Percentiles rank a stretch among this genome's conserved stretches.
phyloP scores from a whole-genome alignment of 2,329 filamentous ascomycete species.

The Leptoxyphium fumago region DNA sequence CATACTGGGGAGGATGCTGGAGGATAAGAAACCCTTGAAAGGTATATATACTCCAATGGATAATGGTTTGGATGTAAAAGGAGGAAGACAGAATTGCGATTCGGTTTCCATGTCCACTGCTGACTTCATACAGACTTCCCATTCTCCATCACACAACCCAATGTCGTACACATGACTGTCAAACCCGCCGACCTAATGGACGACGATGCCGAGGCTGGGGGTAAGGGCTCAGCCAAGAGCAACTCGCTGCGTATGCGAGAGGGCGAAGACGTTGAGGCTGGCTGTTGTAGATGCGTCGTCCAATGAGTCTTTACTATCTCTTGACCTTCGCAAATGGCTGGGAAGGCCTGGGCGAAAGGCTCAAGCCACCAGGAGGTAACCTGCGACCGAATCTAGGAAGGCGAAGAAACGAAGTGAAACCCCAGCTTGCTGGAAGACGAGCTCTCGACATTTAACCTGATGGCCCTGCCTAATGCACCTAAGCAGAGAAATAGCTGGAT shows the following conservation, averaged over 20 bases:
- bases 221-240: conserved; percentile 52
- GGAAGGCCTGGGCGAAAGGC: too few species aligned
- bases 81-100: too few species aligned
- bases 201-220: conserved; percentile 56
- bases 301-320: conserved; percentile 27
- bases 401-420: too few species aligned
- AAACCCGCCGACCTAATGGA: conserved; percentile 72
- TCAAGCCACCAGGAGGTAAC: too few species aligned
- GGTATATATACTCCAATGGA: conserved; percentile 37
- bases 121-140: conserved; percentile 48
- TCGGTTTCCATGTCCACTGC: too few species aligned
- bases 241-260: conserved; percentile 24
- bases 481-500: too few species aligned
- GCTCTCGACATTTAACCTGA: too few species aligned
- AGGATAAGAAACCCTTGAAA: conserved; percentile 72
- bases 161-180: conserved; percentile 90
- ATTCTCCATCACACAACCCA: conserved; percentile 58
- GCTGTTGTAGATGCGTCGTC: conserved; percentile 51
- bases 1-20: conserved; percentile 77
- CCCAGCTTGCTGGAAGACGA: too few species aligned
- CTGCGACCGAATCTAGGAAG: too few species aligned
- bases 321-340: neutral
- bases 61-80: neutral
- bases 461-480: too few species aligned
- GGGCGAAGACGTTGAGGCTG: conserved; percentile 40